Percentiles rank a stretch among this genome's conserved stretches.
Evolutionary conservation across 805 yeast genomes (phyloP).

Genomic region (Kockiozyma suomiensis): DNA sequence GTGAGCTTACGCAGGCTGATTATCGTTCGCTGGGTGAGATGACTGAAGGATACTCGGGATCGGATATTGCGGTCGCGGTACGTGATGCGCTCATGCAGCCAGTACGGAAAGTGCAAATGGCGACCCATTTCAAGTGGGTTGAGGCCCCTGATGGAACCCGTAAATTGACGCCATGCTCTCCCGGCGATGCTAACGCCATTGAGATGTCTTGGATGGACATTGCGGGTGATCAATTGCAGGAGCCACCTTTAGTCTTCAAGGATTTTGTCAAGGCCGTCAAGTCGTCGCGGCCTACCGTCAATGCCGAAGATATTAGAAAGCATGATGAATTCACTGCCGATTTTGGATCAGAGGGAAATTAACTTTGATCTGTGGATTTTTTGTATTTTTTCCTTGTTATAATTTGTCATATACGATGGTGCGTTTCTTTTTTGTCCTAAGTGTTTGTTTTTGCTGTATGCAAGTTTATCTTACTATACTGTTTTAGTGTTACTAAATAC

Average conservation of each 20-base stretch:
- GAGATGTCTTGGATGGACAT: conserved; percentile 95
- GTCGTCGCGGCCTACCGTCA: conserved; percentile 92
- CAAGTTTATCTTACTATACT: too few relatives aligned
- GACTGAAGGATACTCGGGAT: conserved; percentile 98
- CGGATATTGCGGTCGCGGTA: conserved; percentile 94
- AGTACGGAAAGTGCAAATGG: conserved; percentile 89
- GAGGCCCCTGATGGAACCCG: conserved; percentile 40
- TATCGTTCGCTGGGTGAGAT: conserved; percentile 78
- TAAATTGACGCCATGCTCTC: conserved; percentile 89
- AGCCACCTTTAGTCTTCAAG: conserved; percentile 85
- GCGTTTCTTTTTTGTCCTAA: too few relatives aligned
- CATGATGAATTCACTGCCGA: conserved; percentile 90
- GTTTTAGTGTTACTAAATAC: too few relatives aligned
- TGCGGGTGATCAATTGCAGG: conserved; percentile 82
- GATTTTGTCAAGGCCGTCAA: conserved; percentile 93
- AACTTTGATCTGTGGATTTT: conserved; percentile 7
- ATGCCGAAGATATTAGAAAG: conserved; percentile 74
- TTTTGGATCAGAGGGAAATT: conserved; percentile 97
- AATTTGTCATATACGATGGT: not conserved
- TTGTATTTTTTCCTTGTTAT: not conserved
- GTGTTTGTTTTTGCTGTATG: too few relatives aligned
- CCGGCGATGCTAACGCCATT: conserved; percentile 84
- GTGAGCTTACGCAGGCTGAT: conserved; percentile 72
- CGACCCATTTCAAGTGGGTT: conserved; percentile 86
- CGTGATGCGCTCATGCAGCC: conserved; percentile 99